Evolutionary conservation across 805 yeast species (phyloP).

Genomic region (Candida krabiensis): DNA sequence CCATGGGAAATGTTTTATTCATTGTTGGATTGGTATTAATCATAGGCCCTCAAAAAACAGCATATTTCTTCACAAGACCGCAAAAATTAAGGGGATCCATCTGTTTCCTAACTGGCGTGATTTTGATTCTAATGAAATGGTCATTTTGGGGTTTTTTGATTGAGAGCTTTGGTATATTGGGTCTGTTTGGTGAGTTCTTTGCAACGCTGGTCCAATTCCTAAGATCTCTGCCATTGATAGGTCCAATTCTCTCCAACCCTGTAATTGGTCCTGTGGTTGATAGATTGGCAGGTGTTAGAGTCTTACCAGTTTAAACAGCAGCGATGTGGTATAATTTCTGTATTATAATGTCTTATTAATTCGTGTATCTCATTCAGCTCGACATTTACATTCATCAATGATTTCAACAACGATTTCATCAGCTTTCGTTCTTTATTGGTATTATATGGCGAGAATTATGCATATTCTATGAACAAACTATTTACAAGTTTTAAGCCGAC

Average conservation of each 20-base stretch:
- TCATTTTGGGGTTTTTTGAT: slow-evolving; percentile 83
- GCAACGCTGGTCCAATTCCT: slow-evolving; percentile 85
- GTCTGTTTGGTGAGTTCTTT: slow-evolving; percentile 87
- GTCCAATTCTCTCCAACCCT: slow-evolving; percentile 82
- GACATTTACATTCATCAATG: too few species aligned
- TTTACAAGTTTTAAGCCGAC: not conserved
- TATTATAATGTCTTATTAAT: slow-evolving; percentile 9
- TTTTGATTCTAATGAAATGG: slow-evolving; percentile 70
- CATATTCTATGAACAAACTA: not conserved
- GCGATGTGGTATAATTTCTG: slow-evolving; percentile 2
- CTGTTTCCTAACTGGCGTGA: slow-evolving; percentile 73
- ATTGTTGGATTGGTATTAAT: slow-evolving; percentile 80
- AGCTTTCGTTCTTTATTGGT: too few species aligned
- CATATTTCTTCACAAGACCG: slow-evolving; percentile 82
- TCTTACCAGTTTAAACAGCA: slow-evolving; percentile 58
- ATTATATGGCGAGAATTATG: not conserved
- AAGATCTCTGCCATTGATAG: slow-evolving; percentile 84
- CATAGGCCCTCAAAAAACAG: slow-evolving; percentile 83
- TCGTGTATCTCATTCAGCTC: not conserved
- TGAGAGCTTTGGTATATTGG: slow-evolving; percentile 87
- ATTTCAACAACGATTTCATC: too few species aligned
- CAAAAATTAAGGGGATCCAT: slow-evolving; percentile 83
- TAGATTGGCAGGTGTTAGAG: slow-evolving; percentile 63
- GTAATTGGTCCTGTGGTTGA: slow-evolving; percentile 73
- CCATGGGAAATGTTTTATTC: slow-evolving; percentile 83